phyloP scores from a whole-genome alignment of 306 rosid genomes.

The Castanopsis chinensis region DNA sequence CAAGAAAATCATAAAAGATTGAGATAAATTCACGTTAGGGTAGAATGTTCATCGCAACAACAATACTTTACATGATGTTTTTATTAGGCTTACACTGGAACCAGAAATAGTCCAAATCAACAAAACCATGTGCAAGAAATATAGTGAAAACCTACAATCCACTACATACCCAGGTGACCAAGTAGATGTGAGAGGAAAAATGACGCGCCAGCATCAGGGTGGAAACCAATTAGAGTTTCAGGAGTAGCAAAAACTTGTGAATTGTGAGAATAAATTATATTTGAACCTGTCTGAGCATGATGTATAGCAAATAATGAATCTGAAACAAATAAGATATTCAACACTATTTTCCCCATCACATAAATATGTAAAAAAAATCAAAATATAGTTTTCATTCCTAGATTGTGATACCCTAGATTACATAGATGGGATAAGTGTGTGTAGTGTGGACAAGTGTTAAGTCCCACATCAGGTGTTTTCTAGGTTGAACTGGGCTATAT shows the following conservation, averaged over 20 bases:
- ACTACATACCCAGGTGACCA: conserved; percentile 68
- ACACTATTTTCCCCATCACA: conserved; percentile 5
- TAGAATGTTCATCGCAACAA: neutral
- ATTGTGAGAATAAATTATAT: conserved; percentile 19
- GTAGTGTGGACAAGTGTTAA: too few species aligned
- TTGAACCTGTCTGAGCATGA: neutral
- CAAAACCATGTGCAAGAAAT: conserved; percentile 1
- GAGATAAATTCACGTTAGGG: neutral
- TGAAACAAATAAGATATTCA: neutral
- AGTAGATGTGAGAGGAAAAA: conserved; percentile 89
- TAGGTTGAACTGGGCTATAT: too few species aligned
- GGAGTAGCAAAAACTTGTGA: conserved; percentile 87
- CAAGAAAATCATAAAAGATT: neutral
- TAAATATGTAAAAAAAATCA: conserved; percentile 5
- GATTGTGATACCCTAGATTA: neutral
- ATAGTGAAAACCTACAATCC: conserved; percentile 4
- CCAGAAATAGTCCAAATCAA: conserved; percentile 8
- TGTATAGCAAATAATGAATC: neutral
- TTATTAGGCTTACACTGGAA: neutral
- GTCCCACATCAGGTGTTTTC: too few species aligned
- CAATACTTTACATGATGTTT: too few species aligned
- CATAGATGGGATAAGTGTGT: too few species aligned
- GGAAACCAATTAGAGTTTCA: conserved; percentile 93
- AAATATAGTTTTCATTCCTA: conserved; percentile 1
- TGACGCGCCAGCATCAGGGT: conserved; percentile 96